These are phyloP conservation scores for Paramecium bursaria DNA, from an alignment of 73 alveolate species.

Conservation along the genomic window DNA sequence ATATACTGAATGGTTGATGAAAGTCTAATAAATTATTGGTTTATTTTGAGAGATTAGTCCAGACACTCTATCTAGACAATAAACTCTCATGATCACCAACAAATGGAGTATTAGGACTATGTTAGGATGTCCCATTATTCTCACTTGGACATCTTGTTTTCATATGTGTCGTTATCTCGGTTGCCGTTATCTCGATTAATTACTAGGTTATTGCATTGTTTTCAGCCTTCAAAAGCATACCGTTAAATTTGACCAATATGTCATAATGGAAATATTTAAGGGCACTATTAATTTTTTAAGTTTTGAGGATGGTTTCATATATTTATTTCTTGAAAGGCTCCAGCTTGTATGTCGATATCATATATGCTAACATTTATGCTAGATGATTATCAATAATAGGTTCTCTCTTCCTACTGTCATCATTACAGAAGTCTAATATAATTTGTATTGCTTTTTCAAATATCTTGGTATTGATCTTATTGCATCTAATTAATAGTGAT, in stretches of 20 bases:
- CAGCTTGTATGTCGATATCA: conserved; percentile 28
- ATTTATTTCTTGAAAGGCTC: background rate
- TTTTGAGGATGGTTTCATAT: background rate
- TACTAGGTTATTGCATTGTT: background rate
- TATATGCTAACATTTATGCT: conserved; percentile 5
- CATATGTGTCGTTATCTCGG: conserved; percentile 8
- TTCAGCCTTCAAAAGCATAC: conserved; percentile 1
- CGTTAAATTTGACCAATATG: conserved; percentile 54
- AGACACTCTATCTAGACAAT: conserved; percentile 4
- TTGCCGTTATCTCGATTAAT: conserved; percentile 51
- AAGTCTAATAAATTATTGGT: conserved; percentile 19
- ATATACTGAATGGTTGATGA: conserved; percentile 34
- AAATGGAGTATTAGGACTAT: conserved; percentile 59
- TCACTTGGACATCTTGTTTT: conserved; percentile 10
- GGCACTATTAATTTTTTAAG: background rate
- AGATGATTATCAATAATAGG: conserved; percentile 29
- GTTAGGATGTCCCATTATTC: background rate
- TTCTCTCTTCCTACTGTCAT: background rate
- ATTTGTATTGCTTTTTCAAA: conserved; percentile 21
- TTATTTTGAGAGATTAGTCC: background rate
- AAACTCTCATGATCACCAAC: conserved; percentile 36
- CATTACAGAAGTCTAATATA: background rate
- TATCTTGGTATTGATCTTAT: background rate
- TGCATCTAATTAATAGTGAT: conserved; percentile 42
- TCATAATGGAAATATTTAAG: conserved; percentile 47